Conservation (phyloP, 2,329 filamentous ascomycete genomes). For the Fusarium lateritium region DNA sequence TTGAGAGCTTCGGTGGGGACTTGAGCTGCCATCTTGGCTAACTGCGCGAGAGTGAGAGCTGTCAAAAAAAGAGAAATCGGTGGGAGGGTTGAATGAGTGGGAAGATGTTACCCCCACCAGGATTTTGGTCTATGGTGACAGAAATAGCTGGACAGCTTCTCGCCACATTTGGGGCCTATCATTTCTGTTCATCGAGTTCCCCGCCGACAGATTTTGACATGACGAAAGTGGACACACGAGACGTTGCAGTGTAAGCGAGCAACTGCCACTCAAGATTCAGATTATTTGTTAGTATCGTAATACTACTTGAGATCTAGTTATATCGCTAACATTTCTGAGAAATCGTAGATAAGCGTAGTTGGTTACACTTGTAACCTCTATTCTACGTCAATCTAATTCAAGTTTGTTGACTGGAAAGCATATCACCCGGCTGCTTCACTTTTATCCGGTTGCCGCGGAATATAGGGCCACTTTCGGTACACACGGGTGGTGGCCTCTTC, state of each 20-base stretch:
- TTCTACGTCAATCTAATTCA: not conserved
- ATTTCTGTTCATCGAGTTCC: conserved; percentile 25
- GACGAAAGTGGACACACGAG: conserved; percentile 41
- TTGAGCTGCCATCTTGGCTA: conserved; percentile 61
- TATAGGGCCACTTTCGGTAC: too few relatives aligned
- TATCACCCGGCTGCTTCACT: too few relatives aligned
- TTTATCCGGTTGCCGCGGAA: too few relatives aligned
- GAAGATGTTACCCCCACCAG: conserved; percentile 47
- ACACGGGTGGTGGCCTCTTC: not conserved
- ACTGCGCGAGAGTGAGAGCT: conserved; percentile 36
- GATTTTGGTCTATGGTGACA: conserved; percentile 30
- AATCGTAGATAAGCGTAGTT: too few relatives aligned
- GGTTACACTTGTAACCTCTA: too few relatives aligned
- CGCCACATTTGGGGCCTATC: not conserved
- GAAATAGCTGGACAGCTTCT: conserved; percentile 17
- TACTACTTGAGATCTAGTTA: not conserved
- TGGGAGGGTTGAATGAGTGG: conserved; percentile 39
- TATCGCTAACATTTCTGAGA: too few relatives aligned
- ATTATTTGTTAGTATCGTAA: conserved; percentile 7
- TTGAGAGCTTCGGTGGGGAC: conserved; percentile 61
- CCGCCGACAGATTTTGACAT: conserved; percentile 48
- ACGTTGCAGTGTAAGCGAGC: conserved; percentile 26
- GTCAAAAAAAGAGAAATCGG: conserved; percentile 43
- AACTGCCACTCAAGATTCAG: too few relatives aligned
- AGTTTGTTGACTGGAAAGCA: not conserved